These are phyloP conservation scores for Nepenthes mirabilis DNA, from an alignment of 148 eudicot genomes.

Conservation along the genomic window DNA sequence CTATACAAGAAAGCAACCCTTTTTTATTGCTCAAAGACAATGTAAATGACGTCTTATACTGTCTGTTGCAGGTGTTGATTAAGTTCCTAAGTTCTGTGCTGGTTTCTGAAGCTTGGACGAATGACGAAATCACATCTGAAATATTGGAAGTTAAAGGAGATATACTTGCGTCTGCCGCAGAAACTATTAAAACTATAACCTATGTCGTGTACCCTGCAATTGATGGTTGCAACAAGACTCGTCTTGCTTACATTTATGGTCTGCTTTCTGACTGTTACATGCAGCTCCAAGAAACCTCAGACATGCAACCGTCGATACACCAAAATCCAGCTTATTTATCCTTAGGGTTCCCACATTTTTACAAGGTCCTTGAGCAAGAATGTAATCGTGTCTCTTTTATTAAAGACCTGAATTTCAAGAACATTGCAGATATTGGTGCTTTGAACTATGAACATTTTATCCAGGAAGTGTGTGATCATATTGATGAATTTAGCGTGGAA, in stretches of 20 bases:
- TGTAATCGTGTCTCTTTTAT: constrained; percentile 64
- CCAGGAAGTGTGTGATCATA: constrained; percentile 54
- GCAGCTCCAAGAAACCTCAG: constrained; percentile 36
- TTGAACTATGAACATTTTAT: constrained; percentile 47
- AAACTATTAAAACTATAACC: constrained; percentile 39
- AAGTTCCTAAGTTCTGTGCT: constrained; percentile 52
- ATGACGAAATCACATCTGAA: constrained; percentile 62
- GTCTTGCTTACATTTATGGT: constrained; percentile 54
- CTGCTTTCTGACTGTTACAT: constrained; percentile 71
- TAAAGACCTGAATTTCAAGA: constrained; percentile 70
- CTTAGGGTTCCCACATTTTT: constrained; percentile 29
- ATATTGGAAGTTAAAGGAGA: constrained; percentile 44
- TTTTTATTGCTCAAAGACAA: background rate
- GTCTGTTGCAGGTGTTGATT: constrained; percentile 51
- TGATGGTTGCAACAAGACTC: constrained; percentile 61
- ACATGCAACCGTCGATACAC: constrained; percentile 9
- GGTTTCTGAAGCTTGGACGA: constrained; percentile 71
- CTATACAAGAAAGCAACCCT: background rate
- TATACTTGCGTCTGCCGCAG: constrained; percentile 48
- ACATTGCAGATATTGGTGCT: constrained; percentile 49
- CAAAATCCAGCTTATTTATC: constrained; percentile 12
- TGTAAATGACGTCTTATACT: background rate
- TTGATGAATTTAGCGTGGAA: constrained; percentile 67
- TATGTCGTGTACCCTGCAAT: constrained; percentile 54
- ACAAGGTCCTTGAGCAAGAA: constrained; percentile 59